These are phyloP conservation scores for Galerina sulciceps DNA, from an alignment of 768 basidiomycete genomes.

Conservation along the genomic window DNA sequence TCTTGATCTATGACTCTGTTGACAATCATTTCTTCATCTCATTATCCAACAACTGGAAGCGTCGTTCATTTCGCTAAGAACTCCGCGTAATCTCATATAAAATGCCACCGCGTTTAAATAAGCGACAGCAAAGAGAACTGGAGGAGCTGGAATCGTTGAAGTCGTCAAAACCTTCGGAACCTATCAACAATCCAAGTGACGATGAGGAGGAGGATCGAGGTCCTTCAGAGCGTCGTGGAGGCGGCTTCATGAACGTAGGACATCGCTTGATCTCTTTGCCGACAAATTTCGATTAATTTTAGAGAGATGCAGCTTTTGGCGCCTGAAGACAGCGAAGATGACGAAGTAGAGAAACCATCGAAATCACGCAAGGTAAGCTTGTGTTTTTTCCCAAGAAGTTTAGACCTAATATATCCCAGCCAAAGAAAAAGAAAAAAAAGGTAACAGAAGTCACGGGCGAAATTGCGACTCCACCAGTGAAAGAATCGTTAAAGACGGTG, in stretches of 20 bases:
- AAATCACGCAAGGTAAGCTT: constrained; percentile 43
- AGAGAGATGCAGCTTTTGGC: constrained; percentile 42
- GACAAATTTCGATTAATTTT: constrained; percentile 7
- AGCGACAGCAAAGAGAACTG: constrained; percentile 84
- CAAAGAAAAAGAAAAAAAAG: constrained; percentile 50
- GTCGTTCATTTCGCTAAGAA: too few relatives aligned
- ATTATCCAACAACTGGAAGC: too few relatives aligned
- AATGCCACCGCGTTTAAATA: constrained; percentile 80
- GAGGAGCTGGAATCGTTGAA: constrained; percentile 72
- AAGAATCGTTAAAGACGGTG: constrained; percentile 6
- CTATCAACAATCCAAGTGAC: constrained; percentile 28
- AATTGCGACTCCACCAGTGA: neutral
- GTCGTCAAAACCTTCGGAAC: constrained; percentile 28
- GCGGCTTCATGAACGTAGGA: constrained; percentile 52
- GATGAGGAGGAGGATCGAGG: constrained; percentile 41
- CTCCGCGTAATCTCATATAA: neutral
- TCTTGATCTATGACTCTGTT: too few relatives aligned
- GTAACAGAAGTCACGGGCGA: constrained; percentile 9
- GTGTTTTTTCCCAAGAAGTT: neutral
- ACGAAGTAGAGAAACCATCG: constrained; percentile 27
- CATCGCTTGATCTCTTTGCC: neutral
- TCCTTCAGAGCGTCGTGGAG: constrained; percentile 15
- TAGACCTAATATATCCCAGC: constrained; percentile 15
- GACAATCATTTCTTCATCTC: too few relatives aligned
- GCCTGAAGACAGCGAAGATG: constrained; percentile 31